A percentile compares a stretch with the other conserved stretches of the same genome.
Evolutionary conservation across 768 basidiomycete genomes (phyloP).

Genomic region (Hortiboletus flavorubellus): DNA sequence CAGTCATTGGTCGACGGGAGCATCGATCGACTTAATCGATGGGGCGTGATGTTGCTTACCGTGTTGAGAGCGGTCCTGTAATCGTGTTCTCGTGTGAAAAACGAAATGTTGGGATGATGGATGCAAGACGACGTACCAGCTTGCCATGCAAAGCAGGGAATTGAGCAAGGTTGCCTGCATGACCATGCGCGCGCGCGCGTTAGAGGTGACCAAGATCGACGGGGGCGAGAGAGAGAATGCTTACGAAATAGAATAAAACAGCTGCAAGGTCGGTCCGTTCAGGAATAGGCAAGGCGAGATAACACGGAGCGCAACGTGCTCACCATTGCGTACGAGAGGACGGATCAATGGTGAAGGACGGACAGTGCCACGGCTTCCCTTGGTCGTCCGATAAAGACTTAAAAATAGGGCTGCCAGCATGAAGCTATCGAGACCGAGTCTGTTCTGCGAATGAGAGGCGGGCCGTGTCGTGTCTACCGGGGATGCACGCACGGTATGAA

Average conservation of each 20-base stretch:
- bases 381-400: neutral
- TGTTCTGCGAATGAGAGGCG: neutral
- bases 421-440: constrained; percentile 16
- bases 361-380: neutral
- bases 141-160: constrained; percentile 3
- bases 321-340: constrained; percentile 27
- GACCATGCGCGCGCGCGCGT: neutral
- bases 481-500: constrained; percentile 10
- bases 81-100: neutral
- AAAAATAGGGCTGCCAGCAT: constrained; percentile 1
- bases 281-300: neutral
- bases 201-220: neutral
- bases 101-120: too few species aligned
- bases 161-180: constrained; percentile 7
- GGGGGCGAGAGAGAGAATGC: neutral
- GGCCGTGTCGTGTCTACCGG: neutral
- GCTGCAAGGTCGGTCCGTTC: constrained; percentile 2
- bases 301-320: neutral
- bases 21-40: too few species aligned
- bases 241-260: constrained; percentile 15
- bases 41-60: constrained; percentile 3
- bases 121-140: constrained; percentile 13
- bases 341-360: constrained; percentile 2
- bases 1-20: too few species aligned
- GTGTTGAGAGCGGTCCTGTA: constrained; percentile 3